Evolutionary conservation across 305 asterid species (phyloP).

Genomic region (Caryopteris hybrid): DNA sequence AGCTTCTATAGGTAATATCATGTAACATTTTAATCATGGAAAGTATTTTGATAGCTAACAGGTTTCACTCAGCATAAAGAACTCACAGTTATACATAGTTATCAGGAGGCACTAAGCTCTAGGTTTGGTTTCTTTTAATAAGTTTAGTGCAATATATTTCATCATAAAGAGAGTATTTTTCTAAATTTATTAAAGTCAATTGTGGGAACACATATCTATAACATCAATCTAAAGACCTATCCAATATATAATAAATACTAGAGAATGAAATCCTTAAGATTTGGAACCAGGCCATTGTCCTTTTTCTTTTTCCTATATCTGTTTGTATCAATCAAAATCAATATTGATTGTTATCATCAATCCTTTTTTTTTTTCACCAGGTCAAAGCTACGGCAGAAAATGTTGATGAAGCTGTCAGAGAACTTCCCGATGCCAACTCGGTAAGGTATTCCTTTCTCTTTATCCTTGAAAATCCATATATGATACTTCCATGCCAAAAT

Average conservation of each 20-base stretch:
- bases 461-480: slow-evolving; percentile 18
- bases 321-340: slow-evolving; percentile 3
- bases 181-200: not conserved
- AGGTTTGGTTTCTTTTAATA: not conserved
- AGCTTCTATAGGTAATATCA: no score
- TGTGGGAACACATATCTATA: not conserved
- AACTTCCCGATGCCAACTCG: slow-evolving; percentile 99
- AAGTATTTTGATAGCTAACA: not conserved
- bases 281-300: not conserved
- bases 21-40: no score
- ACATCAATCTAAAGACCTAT: not conserved
- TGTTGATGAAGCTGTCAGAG: slow-evolving; percentile 93
- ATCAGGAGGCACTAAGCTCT: not conserved
- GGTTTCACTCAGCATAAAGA: not conserved
- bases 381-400: slow-evolving; percentile 97
- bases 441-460: slow-evolving; percentile 92
- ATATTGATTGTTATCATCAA: not conserved
- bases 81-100: not conserved
- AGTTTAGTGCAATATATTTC: not conserved
- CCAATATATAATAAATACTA: no score
- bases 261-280: no score
- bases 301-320: not conserved
- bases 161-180: not conserved
- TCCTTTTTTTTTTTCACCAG: slow-evolving; percentile 42
- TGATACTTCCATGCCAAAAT: slow-evolving; percentile 9